Evolutionary conservation across 2,329 filamentous ascomycete species (phyloP), one percentile per base, ranked within the genome.

Genomic region (Thielaviopsis musarum): DNA sequence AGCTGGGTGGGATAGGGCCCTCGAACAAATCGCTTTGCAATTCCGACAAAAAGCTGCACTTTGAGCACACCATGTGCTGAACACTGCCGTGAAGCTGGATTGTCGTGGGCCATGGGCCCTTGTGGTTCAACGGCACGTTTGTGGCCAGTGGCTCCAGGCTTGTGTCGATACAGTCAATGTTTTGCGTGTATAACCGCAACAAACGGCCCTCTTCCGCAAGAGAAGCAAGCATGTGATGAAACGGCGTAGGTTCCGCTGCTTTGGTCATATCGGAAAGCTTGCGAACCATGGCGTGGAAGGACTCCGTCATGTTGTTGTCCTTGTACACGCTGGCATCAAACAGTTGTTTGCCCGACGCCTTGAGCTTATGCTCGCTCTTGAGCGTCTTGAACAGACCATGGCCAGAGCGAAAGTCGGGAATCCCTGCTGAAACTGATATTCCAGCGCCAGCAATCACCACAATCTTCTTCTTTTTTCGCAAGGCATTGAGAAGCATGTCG

Each of bases 271-370:
- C 78, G 52, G 89, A 89, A 66, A 98, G 80, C 66, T 88, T 85
- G 68, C 91, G 86, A 65, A 98, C 89, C 91, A 98, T 97, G 69
- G 87, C 84, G 71, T 98, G 93, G 70, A 98, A 98, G 12, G 87
- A 88, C 24, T 87, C 84, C 0, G 91, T 97, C 13, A 91, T 88
- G 22, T 81, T 79, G 69, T 94, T 85, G 74, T 95, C 88, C 70
- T 89, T 91, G 75, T 98, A 98, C 58, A 98, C 93, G 7, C 91
- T 95, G 57, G 93, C 93, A 73, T 98, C 93, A 68, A 98, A 98
- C 0, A 98, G 79, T 65, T 95, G 85, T 71, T 97, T 96, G 57
- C 93, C 93, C 0, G 93, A 96, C 4, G 70, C 70, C 69, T 95
- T 95, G 63, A 96, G 77, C 65, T 93, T 94, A 72, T 96, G 88